Conservation (phyloP, 2,329 filamentous ascomycete species). For the Purpureocillium takamizusanense region DNA sequence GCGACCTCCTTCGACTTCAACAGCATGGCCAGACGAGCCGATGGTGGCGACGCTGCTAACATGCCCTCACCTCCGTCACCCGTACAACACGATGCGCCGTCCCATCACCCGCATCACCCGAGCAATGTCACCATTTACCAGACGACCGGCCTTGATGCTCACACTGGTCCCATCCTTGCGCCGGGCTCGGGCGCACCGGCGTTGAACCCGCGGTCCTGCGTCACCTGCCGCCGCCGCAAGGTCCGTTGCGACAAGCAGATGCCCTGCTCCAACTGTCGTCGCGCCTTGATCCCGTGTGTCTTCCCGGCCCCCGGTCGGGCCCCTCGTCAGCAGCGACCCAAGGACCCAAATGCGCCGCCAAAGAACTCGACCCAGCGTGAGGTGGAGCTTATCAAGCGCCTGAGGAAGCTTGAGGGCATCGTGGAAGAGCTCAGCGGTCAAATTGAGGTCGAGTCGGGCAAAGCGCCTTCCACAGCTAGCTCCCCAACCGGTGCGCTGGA, state of each 20-base stretch:
- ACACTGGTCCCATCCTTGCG: slow-evolving; percentile 24
- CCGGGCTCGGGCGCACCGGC: slow-evolving; percentile 22
- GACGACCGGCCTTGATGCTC: slow-evolving; percentile 28
- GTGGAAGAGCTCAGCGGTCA: slow-evolving; percentile 61
- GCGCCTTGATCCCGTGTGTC: slow-evolving; percentile 61
- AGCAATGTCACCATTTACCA: slow-evolving; percentile 28
- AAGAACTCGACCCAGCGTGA: slow-evolving; percentile 53
- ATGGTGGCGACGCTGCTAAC: slow-evolving; percentile 11
- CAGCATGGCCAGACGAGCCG: slow-evolving; percentile 6
- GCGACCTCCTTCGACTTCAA: slow-evolving; percentile 14
- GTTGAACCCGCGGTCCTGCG: slow-evolving; percentile 39
- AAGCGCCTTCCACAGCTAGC: slow-evolving; percentile 17
- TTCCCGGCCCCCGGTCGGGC: slow-evolving; percentile 68
- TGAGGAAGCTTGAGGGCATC: slow-evolving; percentile 67
- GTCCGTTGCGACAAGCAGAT: slow-evolving; percentile 73
- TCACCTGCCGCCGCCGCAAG: slow-evolving; percentile 47
- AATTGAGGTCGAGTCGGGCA: slow-evolving; percentile 43
- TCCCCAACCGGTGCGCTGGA: slow-evolving; percentile 15
- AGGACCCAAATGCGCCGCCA: slow-evolving; percentile 53
- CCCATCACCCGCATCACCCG: slow-evolving; percentile 11
- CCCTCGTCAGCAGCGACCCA: slow-evolving; percentile 55
- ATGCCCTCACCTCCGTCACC: slow-evolving; percentile 15
- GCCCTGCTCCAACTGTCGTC: slow-evolving; percentile 66
- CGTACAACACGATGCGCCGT: slow-evolving; percentile 9
- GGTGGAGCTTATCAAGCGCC: slow-evolving; percentile 60